These are phyloP conservation scores for Daedaleopsis nitida DNA, from an alignment of 768 basidiomycete species.

Conservation along the genomic window DNA sequence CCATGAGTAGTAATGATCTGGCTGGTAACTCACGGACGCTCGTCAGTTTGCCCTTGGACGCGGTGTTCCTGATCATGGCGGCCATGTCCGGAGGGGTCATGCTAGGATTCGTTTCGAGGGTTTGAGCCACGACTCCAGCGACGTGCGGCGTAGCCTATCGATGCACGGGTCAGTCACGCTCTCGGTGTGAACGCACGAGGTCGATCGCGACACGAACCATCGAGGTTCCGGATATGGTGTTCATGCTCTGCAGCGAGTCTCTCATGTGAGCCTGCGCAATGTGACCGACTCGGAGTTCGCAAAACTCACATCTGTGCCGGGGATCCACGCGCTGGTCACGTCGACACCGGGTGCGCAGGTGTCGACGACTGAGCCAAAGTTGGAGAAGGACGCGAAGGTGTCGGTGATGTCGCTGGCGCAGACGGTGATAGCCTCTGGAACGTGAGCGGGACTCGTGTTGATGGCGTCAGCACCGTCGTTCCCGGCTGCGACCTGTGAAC, in stretches of 20 bases:
- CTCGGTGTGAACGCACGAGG: background rate
- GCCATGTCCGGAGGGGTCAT: background rate
- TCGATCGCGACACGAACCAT: background rate
- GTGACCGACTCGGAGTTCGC: background rate
- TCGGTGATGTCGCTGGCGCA: conserved; percentile 19
- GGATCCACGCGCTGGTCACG: background rate
- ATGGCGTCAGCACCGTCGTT: conserved; percentile 17
- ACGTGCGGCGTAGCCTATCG: background rate
- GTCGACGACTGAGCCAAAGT: conserved; percentile 23
- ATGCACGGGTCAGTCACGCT: background rate
- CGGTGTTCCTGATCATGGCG: background rate
- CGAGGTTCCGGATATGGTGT: background rate
- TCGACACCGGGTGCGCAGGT: conserved; percentile 21
- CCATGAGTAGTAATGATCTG: too few species aligned
- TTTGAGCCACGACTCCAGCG: background rate
- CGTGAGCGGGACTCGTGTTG: conserved; percentile 19
- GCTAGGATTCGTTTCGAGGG: background rate
- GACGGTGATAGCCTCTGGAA: conserved; percentile 19
- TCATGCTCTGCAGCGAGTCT: background rate
- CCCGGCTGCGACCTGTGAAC: conserved; percentile 16
- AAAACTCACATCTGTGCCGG: background rate
- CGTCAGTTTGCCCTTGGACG: background rate
- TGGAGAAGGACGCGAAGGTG: conserved; percentile 20
- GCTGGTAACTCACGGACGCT: background rate
- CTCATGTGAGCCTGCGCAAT: background rate